Percentiles rank a stretch among this genome's conserved stretches.
These are phyloP conservation scores for Mimosa bimucronata DNA, from an alignment of 306 rosid species.

Conservation along the genomic window DNA sequence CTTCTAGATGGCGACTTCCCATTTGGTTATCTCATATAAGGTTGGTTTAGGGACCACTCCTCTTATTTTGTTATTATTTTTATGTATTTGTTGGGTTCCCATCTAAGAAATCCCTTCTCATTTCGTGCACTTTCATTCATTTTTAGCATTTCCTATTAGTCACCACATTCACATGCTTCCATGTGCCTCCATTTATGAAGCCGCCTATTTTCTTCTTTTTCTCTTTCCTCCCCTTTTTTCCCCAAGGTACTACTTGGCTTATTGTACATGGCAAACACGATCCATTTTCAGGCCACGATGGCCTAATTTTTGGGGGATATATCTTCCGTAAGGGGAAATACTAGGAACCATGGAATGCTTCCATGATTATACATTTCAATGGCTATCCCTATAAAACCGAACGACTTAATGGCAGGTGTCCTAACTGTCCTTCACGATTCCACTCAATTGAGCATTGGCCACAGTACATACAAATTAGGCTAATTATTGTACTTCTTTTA, in stretches of 20 bases:
- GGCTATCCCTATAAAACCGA: not conserved
- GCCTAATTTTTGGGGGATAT: conserved; percentile 4
- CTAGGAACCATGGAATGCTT: not conserved
- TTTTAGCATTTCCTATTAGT: conserved; percentile 46
- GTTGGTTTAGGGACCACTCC: conserved; percentile 35
- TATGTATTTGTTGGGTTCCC: conserved; percentile 20
- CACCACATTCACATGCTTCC: conserved; percentile 66
- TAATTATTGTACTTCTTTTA: too few relatives aligned
- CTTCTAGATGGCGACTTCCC: conserved; percentile 27
- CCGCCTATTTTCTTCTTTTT: conserved; percentile 32
- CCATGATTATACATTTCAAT: not conserved
- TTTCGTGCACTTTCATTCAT: conserved; percentile 38
- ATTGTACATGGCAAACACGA: not conserved
- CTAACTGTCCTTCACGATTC: conserved; percentile 29
- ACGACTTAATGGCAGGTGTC: conserved; percentile 10
- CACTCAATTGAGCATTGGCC: not conserved
- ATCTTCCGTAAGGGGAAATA: not conserved
- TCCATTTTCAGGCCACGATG: not conserved
- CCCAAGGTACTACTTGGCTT: not conserved
- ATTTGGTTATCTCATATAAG: not conserved
- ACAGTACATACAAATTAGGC: not conserved
- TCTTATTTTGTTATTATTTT: not conserved
- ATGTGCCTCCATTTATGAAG: conserved; percentile 66
- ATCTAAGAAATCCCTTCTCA: not conserved
- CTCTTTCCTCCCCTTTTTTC: not conserved